Base-by-base conservation (phyloP, 495 filamentous ascomycete species). In the Hamigera avellanea region DNA sequence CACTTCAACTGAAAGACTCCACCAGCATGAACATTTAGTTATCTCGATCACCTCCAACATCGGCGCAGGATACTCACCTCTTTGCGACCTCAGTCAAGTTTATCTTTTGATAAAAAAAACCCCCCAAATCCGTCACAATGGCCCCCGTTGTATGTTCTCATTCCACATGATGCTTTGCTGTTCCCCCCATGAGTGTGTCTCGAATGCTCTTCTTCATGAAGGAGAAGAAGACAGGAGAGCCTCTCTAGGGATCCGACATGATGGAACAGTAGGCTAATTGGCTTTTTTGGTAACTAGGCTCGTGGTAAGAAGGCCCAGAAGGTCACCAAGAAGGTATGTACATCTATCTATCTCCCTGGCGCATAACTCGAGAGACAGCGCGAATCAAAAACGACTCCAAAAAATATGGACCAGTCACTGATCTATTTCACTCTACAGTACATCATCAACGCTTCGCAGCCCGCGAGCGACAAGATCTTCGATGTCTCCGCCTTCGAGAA, bases 381-480 rank as follows among this genome's bases (percentile, higher is more conserved):
- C 25, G 16, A 29, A 35, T 37, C 28, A 14, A 17, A 25, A n/a
- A 35, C 19, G 9, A 43, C 36, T 39, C 33, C 41, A 17, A 17
- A 14, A 12, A 23, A 10, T 32, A 13, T 31, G 21, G n/a, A 35
- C n/a, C 27, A 43, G 38, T 35, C 36, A 27, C 44, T 44, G 14
- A 36, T 41, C n/a, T n/a, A n/a, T 38, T 19, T 21, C 12, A 12
- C 13, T 43, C 14, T 37, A 37, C 41, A 95, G 91, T 98, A 83
- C 80, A 76, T 89, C 70, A 96, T 98, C 84, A 93, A 96, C 69
- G 88, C 88, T 58, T 86, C 82, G 45, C 91, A 95, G 67, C 93
- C 91, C 52, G 87, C 86, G 43, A 80, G 76, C 69, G 93, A 98
- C 78, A 96, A 96, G 80, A 98, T 98, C 76, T 98, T 98, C 83